Conservation (phyloP, 139 green algal species). For the Chlorella sp. region DNA sequence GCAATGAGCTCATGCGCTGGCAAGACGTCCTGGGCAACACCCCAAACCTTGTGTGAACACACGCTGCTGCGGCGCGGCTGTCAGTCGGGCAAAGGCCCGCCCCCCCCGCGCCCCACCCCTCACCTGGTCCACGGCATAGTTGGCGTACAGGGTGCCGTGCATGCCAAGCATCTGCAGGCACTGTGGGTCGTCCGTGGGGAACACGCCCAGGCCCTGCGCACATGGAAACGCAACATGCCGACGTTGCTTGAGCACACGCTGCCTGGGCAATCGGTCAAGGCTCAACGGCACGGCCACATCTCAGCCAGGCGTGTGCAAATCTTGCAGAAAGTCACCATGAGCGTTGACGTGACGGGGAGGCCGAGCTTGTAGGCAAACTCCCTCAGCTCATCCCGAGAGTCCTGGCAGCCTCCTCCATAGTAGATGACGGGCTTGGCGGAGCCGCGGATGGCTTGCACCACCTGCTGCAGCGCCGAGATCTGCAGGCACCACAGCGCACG, state of each 20-base stretch:
- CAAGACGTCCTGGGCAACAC: too few species aligned
- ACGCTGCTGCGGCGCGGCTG: too few species aligned
- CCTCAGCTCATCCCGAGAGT: slow-evolving; percentile 59
- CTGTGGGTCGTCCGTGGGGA: slow-evolving; percentile 52
- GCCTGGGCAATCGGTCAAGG: too few species aligned
- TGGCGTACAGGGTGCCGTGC: slow-evolving; percentile 96
- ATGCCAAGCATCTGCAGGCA: slow-evolving; percentile 96
- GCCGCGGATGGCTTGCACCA: slow-evolving; percentile 51
- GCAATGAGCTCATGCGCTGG: too few species aligned
- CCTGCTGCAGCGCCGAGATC: slow-evolving; percentile 9
- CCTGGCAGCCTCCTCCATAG: slow-evolving; percentile 84
- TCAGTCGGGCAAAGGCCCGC: too few species aligned
- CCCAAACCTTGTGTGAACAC: too few species aligned
- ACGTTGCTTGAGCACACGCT: too few species aligned
- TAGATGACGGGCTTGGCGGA: slow-evolving; percentile 49
- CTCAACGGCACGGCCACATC: too few species aligned
- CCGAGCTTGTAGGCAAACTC: slow-evolving; percentile 75
- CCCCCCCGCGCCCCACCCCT: too few species aligned
- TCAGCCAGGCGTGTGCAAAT: too few species aligned
- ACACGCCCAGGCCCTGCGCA: slow-evolving; percentile 64
- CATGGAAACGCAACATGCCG: too few species aligned
- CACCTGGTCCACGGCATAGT: slow-evolving; percentile 90
- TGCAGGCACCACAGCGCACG: too few species aligned
- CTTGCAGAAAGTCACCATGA: slow-evolving; percentile 70
- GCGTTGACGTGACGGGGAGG: slow-evolving; percentile 85